phyloP scores from a whole-genome alignment of 169 alveolate genomes.

The Eimeria nieschulzi region DNA sequence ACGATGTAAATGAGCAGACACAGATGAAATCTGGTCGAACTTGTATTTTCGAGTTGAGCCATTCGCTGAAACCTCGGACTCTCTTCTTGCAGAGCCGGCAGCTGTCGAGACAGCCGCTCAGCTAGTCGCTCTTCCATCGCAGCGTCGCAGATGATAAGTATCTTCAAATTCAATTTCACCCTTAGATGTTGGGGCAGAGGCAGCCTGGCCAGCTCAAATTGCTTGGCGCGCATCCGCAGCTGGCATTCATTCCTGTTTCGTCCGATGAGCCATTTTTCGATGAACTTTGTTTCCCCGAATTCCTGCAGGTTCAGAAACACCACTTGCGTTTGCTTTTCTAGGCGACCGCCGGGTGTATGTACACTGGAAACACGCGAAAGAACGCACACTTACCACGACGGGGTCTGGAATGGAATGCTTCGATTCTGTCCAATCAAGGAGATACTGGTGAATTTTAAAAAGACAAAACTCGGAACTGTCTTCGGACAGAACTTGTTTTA shows the following conservation, averaged over 20 bases:
- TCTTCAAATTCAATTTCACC: background rate
- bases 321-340: background rate
- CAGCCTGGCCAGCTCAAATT: background rate
- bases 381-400: too few species aligned
- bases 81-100: background rate
- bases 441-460: conserved; percentile 12
- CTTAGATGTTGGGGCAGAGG: background rate
- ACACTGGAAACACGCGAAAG: too few species aligned
- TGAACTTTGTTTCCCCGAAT: background rate
- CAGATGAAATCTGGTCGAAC: conserved; percentile 6
- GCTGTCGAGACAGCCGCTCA: background rate
- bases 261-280: background rate
- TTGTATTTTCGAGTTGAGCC: background rate
- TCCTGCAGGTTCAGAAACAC: conserved; percentile 31
- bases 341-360: background rate
- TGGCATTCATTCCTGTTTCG: background rate
- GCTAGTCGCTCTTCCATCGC: conserved; percentile 30
- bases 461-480: background rate
- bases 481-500: background rate
- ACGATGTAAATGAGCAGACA: background rate
- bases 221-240: background rate
- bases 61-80: background rate
- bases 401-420: too few species aligned
- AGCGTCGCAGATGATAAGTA: background rate
- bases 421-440: background rate